Evolutionary conservation across 202 grass and related monocot genomes (phyloP), one percentile per base, ranked within the genome.

Genomic region (Carex sylvatica): DNA sequence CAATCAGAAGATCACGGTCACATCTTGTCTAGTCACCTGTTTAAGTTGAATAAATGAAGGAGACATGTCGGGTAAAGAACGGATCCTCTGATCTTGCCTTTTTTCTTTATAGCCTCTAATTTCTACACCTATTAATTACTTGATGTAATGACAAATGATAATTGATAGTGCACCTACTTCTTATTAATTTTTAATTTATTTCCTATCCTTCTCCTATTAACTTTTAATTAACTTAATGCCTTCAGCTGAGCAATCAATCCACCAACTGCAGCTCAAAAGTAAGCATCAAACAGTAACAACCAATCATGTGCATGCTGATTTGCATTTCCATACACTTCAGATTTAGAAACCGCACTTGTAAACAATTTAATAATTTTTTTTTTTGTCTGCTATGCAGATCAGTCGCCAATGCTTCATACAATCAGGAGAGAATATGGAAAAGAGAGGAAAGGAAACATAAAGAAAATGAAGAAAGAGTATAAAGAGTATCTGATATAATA

Each of bases 251-350:
- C 19, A n/a, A 42, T 59, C 61, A 80, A 64, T 80, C 40, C 78
- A 80, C 35, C 78, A 80, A 46, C 58, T 65, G 78, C 40, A 47
- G 78, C 35, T 80, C 36, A 65, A 40, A 65, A 42, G 78, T 80
- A 65, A 65, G 51, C 58, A 80, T 64, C 58, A 80, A 61, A 47
- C 10, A 24, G 42, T 49, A 80, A 49, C 58, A 64, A 47, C 78
- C 59, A 64, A 80, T 18, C 78, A 28, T 14, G 38, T 80, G 31
- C 59, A 47, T 64, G 38, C 78, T 62, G 55, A 65, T 65, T 64
- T 80, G 78, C 33, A 62, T 64, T 42, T 47, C 54, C 38, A 64
- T 64, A 80, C 30, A 64, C 60, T 64, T 46, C 55, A 23, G 11
- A 80, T 65, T 80, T 16, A 33, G 36, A 62, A 65, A 61, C 20